phyloP scores from a whole-genome alignment of 768 basidiomycete genomes.

The Epithele typhae region DNA sequence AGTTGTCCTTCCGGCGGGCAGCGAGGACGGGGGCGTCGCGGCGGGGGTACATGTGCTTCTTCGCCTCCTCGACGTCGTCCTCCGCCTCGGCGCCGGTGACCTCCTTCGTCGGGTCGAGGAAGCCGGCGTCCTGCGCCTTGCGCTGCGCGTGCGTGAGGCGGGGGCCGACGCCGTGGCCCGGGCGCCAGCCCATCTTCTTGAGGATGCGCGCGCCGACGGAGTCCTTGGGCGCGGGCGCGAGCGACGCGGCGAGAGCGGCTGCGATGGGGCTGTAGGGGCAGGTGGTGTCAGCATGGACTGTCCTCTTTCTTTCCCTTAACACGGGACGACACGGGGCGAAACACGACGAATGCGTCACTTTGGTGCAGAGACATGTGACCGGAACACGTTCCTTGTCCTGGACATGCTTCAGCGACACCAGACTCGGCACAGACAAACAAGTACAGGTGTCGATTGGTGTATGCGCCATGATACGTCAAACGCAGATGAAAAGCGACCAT shows the following conservation, averaged over 20 bases:
- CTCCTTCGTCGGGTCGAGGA: slow-evolving; percentile 42
- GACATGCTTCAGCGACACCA: too few species aligned
- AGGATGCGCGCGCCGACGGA: slow-evolving; percentile 83
- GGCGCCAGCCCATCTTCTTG: slow-evolving; percentile 93
- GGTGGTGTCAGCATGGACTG: not conserved
- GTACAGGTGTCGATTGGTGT: too few species aligned
- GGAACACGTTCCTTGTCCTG: too few species aligned
- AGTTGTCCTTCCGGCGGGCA: slow-evolving; percentile 68
- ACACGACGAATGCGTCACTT: too few species aligned
- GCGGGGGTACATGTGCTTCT: slow-evolving; percentile 83
- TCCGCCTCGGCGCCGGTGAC: slow-evolving; percentile 54
- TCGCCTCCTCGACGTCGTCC: slow-evolving; percentile 75
- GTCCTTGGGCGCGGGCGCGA: slow-evolving; percentile 72
- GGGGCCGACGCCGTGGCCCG: slow-evolving; percentile 92
- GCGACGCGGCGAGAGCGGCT: slow-evolving; percentile 54
- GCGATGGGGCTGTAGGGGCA: slow-evolving; percentile 55
- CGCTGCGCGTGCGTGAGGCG: slow-evolving; percentile 76
- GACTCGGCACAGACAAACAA: too few species aligned
- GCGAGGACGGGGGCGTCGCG: slow-evolving; percentile 66
- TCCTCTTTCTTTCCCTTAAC: too few species aligned
- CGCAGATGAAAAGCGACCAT: too few species aligned
- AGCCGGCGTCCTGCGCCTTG: slow-evolving; percentile 59
- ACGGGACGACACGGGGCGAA: too few species aligned
- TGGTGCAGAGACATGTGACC: too few species aligned
- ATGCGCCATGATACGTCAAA: too few species aligned